phyloP scores from a whole-genome alignment of 1,284 basidiomycete genomes.

The Bjerkandera adusta region DNA sequence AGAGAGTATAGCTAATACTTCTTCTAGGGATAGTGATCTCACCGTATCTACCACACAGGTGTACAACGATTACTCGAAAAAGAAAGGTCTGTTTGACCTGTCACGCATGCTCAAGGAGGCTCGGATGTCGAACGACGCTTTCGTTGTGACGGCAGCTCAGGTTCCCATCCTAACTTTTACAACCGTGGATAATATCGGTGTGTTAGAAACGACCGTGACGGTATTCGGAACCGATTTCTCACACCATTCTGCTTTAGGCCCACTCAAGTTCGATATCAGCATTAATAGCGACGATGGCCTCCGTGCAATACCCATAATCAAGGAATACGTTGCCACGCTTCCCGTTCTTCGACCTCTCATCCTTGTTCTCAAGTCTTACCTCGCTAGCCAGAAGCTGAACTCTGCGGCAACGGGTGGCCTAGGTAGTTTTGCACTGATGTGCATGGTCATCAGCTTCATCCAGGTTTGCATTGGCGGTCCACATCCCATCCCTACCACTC shows the following conservation, averaged over 20 bases:
- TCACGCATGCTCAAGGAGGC: conserved; percentile 27
- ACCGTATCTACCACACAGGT: conserved; percentile 26
- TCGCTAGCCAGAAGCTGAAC: conserved; percentile 65
- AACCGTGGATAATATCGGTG: conserved; percentile 27
- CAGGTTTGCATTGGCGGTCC: conserved; percentile 45
- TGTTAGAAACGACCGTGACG: neutral
- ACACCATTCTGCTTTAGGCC: conserved; percentile 36
- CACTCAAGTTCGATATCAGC: conserved; percentile 65
- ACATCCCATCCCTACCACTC: neutral
- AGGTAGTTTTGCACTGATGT: conserved; percentile 74
- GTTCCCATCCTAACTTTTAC: conserved; percentile 62
- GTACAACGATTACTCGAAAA: conserved; percentile 21
- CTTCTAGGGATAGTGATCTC: conserved; percentile 35
- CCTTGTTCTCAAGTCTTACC: conserved; percentile 70
- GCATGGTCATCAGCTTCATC: conserved; percentile 72
- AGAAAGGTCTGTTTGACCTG: conserved; percentile 28
- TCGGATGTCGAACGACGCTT: conserved; percentile 34
- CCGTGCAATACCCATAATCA: conserved; percentile 56
- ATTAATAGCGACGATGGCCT: conserved; percentile 68
- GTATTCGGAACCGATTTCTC: neutral
- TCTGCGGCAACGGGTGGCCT: conserved; percentile 72
- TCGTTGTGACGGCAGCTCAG: conserved; percentile 51
- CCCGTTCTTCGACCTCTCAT: conserved; percentile 67
- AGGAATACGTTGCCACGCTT: conserved; percentile 52
- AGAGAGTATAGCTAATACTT: neutral